Conservation (phyloP, 495 filamentous ascomycete genomes). For the Penicillium egyptiacum region DNA sequence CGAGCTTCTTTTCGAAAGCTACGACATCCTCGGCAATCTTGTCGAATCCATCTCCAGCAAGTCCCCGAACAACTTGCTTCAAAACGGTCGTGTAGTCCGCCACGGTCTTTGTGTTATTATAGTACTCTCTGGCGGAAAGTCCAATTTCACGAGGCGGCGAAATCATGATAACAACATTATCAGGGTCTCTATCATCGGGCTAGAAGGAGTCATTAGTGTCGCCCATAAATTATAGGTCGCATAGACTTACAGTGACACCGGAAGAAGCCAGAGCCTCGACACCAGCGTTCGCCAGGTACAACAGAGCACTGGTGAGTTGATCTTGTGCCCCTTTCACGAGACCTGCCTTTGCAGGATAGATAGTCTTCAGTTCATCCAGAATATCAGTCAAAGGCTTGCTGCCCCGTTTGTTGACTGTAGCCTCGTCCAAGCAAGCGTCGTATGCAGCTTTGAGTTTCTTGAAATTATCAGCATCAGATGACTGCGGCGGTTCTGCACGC, state of each 20-base stretch:
- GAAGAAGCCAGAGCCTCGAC: slow-evolving; percentile 50
- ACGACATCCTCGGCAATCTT: slow-evolving; percentile 50
- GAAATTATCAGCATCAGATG: slow-evolving; percentile 62
- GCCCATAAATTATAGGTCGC: too few relatives aligned
- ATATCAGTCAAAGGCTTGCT: slow-evolving; percentile 52
- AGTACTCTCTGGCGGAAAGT: slow-evolving; percentile 65
- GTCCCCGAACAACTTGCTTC: slow-evolving; percentile 41
- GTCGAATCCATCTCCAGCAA: slow-evolving; percentile 26
- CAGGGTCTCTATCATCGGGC: slow-evolving; percentile 65
- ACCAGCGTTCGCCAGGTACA: slow-evolving; percentile 54
- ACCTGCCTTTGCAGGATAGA: slow-evolving; percentile 52
- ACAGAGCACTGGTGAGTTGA: slow-evolving; percentile 51
- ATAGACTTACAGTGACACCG: slow-evolving; percentile 47
- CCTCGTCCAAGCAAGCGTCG: slow-evolving; percentile 63
- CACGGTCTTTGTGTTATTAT: slow-evolving; percentile 56
- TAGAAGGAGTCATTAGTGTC: slow-evolving; percentile 18
- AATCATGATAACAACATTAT: slow-evolving; percentile 58
- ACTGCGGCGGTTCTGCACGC: slow-evolving; percentile 49
- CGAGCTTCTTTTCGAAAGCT: slow-evolving; percentile 60
- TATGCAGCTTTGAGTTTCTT: slow-evolving; percentile 63
- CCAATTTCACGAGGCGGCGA: slow-evolving; percentile 54
- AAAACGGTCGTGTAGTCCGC: slow-evolving; percentile 52
- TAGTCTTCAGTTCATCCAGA: slow-evolving; percentile 51
- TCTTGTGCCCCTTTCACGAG: slow-evolving; percentile 35
- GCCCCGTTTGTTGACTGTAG: slow-evolving; percentile 52